Base-by-base conservation (phyloP, 2,329 filamentous ascomycete species). In the Aspergillus latus region DNA sequence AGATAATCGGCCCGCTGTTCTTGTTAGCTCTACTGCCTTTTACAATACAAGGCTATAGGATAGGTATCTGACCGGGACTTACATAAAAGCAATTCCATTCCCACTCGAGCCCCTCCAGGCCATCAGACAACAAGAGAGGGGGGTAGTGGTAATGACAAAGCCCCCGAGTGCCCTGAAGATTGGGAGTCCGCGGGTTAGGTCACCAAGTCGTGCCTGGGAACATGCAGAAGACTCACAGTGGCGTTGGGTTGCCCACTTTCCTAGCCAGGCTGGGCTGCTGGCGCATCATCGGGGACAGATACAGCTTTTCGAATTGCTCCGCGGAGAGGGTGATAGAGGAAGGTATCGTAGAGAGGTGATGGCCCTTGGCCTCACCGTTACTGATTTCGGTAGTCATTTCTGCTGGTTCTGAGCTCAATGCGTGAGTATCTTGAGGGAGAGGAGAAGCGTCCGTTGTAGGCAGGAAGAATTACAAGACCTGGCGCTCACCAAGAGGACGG, bases 1-100 rank as follows among this genome's bases (percentile, higher is more conserved):
- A 83, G 64, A 78, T 74, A 62, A 77, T 81, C 1, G 73, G 68
- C 4, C 77, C 78, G 16, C 81, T 84, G 9, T 39, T 4, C 5
- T 32, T 3, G n/a, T 26, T 36, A 10, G 21, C 16, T 21, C 21
- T 21, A 21, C 21, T 21, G 21, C 21, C n/a, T 8, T 29, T 21
- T 30, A 15, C 10, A 45, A 30, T 8, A 15, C 26, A 30, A 13
- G 43, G 1, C 6, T 4, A 42, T 7, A 21, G 11, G 5, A 13
- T n/a, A 40, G n/a, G 15, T 4, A 21, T 15, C 7, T 21, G 26
- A 29, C 30, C 4, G 8, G 9, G 44, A n/a, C 61, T 56, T 60
- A 68, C 64, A 56, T 67, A 48, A 66, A 68, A 4, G 64, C 63
- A 47, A 66, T 54, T 1, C 64, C 65, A 40, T 57, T 64, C 29